Base-by-base conservation (phyloP, 805 yeast genomes). In the Scheffersomyces spartinae region DNA sequence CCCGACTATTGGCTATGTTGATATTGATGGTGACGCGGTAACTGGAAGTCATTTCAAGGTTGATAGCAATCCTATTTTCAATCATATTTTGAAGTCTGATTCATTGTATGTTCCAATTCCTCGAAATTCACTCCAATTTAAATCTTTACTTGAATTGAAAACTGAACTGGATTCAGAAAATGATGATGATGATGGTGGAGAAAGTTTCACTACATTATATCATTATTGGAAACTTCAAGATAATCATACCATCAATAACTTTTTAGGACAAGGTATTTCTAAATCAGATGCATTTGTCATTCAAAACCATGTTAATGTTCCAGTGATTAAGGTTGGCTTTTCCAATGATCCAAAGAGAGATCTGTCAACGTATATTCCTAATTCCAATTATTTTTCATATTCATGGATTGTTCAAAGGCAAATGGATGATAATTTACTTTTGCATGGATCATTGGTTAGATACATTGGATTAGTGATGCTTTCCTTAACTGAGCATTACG, bases 401-500 rank as follows among this genome's bases (percentile, higher is more conserved):
- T 38, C 50, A 17, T 56, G 62, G 63, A 29, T 55, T 6, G 31
- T 33, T 6, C 33, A 46, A 7, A 26, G 47, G 24, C 32, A 47
- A 23, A 32, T 45, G 12, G 55, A 55, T 29, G 34, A 38, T 11
- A 39, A 44, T 13, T 41, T 48, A 16, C 17, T 35, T 7, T 35
- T 54, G 10, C 67, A 60, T 31, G 51, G 52, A 0, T 48, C 49
- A 43, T 38, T 60, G 26, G 47, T 59, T 15, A 33, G 57, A 17
- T 57, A 38, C 24, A 18, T 57, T 18, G 67, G 67, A 3, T 36
- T 60, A 15, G 32, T 60, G 21, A 38, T 44, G 2, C 48, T 60
- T 7, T 39, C 56, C 4, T 32, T 60, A 12, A 45, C 57, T 24
- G 67, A 60, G 23, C 61, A 52, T 28, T 65, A 60, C 28, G 54